Evolutionary conservation across 2,329 filamentous ascomycete genomes (phyloP).

Genomic region (Ophiostoma tasmaniense): DNA sequence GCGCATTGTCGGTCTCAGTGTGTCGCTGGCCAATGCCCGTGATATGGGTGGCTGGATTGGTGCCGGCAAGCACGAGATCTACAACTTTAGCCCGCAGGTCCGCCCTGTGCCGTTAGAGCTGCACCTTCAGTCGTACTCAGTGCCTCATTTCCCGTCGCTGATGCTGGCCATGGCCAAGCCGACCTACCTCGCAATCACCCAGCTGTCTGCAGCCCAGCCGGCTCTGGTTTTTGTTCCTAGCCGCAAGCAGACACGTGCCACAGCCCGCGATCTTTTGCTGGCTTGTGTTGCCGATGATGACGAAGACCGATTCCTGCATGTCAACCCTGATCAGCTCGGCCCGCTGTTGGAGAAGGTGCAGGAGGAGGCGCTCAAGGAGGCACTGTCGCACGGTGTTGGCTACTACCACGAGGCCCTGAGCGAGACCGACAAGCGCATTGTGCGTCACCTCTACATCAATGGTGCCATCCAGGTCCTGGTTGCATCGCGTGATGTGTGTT

Average conservation of each 20-base stretch:
- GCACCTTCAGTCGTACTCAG: slow-evolving; percentile 89
- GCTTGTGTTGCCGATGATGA: slow-evolving; percentile 82
- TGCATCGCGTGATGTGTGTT: slow-evolving; percentile 78
- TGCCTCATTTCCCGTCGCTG: slow-evolving; percentile 92
- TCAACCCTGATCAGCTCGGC: slow-evolving; percentile 65
- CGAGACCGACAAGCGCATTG: slow-evolving; percentile 82
- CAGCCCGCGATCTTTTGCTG: slow-evolving; percentile 78
- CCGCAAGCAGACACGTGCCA: slow-evolving; percentile 84
- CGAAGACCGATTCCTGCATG: slow-evolving; percentile 87
- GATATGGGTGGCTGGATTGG: slow-evolving; percentile 98
- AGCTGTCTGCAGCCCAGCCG: slow-evolving; percentile 81
- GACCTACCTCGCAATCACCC: slow-evolving; percentile 77
- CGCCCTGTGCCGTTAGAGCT: slow-evolving; percentile 84
- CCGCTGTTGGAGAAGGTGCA: slow-evolving; percentile 76
- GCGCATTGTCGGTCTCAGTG: slow-evolving; percentile 81
- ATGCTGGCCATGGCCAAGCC: slow-evolving; percentile 99
- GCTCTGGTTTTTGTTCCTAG: slow-evolving; percentile 87
- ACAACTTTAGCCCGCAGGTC: slow-evolving; percentile 93
- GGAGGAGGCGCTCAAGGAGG: slow-evolving; percentile 79
- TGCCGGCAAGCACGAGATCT: slow-evolving; percentile 94
- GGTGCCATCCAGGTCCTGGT: slow-evolving; percentile 81
- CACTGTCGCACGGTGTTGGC: slow-evolving; percentile 85
- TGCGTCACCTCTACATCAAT: slow-evolving; percentile 81
- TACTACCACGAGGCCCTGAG: slow-evolving; percentile 96
- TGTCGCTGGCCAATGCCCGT: slow-evolving; percentile 84